A percentile compares a stretch with the other conserved stretches of the same genome.
phyloP scores from a whole-genome alignment of 2,329 filamentous ascomycete genomes.

The Diplodia mutila region DNA sequence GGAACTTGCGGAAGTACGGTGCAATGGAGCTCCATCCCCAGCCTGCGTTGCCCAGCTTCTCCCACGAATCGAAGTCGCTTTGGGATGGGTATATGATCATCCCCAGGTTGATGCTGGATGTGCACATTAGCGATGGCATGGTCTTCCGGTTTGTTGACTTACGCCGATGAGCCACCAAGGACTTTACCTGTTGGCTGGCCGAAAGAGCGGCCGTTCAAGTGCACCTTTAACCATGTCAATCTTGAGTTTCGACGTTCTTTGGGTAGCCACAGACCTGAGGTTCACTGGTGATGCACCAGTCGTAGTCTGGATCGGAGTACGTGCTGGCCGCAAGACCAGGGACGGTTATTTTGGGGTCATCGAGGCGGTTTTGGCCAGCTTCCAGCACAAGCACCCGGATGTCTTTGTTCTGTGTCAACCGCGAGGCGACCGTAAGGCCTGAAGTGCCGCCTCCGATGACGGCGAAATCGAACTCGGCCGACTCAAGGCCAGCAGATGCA shows the following conservation, averaged over 20 bases:
- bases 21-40: conserved; percentile 31
- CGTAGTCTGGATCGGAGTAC: conserved; percentile 37
- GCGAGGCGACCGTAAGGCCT: conserved; percentile 29
- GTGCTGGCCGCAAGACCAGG: conserved; percentile 33
- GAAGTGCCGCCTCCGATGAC: conserved; percentile 30
- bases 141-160: not conserved
- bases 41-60: conserved; percentile 35
- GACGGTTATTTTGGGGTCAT: conserved; percentile 35
- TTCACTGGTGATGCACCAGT: conserved; percentile 39
- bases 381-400: conserved; percentile 31
- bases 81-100: conserved; percentile 14
- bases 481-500: not conserved
- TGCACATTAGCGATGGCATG: not conserved
- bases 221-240: not conserved
- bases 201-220: conserved; percentile 20
- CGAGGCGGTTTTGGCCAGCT: conserved; percentile 32
- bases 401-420: conserved; percentile 34
- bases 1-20: conserved; percentile 10
- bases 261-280: conserved; percentile 35
- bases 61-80: conserved; percentile 18
- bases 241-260: conserved; percentile 18
- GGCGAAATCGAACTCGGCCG: conserved; percentile 16
- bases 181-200: conserved; percentile 17
- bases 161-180: conserved; percentile 34
- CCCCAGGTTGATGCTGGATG: conserved; percentile 35